Percentiles rank a stretch among this genome's conserved stretches.
Evolutionary conservation across 2,329 filamentous ascomycete species (phyloP).

Genomic region (Phoma sp.): DNA sequence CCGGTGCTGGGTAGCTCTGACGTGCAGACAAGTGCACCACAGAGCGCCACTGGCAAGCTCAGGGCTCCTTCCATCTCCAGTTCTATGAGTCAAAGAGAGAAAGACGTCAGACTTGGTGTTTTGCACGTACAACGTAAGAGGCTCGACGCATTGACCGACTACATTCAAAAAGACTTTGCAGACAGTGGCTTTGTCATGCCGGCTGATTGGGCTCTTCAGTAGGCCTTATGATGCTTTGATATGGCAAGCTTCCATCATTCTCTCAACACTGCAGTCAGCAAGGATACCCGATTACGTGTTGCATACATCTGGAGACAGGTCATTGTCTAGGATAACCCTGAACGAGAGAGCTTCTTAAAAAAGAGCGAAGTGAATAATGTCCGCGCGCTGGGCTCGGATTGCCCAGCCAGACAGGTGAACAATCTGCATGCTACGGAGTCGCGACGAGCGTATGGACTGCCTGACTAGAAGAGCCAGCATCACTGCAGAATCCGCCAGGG

Average conservation of each 20-base stretch:
- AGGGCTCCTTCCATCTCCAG: conserved; percentile 44
- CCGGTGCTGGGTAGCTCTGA: conserved; percentile 28
- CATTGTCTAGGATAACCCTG: too few species aligned
- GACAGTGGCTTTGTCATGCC: conserved; percentile 56
- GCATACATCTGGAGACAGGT: too few species aligned
- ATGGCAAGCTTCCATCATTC: neutral
- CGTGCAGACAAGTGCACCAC: conserved; percentile 12
- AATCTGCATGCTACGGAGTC: too few species aligned
- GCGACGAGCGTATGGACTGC: too few species aligned
- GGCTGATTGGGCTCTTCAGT: conserved; percentile 47
- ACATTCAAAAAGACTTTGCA: conserved; percentile 53
- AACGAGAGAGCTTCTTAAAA: too few species aligned
- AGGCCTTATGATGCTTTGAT: conserved; percentile 5
- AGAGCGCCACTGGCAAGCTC: conserved; percentile 18
- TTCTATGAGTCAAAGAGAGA: conserved; percentile 46
- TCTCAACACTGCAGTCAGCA: too few species aligned
- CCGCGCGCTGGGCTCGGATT: too few species aligned
- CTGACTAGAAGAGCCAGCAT: too few species aligned
- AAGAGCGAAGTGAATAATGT: too few species aligned
- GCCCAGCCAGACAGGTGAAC: too few species aligned
- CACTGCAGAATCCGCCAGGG: too few species aligned
- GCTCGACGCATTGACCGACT: conserved; percentile 53
- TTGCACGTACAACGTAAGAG: conserved; percentile 58
- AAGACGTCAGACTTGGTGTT: conserved; percentile 46
- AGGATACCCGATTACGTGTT: too few species aligned